Evolutionary conservation across 768 basidiomycete genomes (phyloP).

Genomic region (Amanita pseudoporphyria): DNA sequence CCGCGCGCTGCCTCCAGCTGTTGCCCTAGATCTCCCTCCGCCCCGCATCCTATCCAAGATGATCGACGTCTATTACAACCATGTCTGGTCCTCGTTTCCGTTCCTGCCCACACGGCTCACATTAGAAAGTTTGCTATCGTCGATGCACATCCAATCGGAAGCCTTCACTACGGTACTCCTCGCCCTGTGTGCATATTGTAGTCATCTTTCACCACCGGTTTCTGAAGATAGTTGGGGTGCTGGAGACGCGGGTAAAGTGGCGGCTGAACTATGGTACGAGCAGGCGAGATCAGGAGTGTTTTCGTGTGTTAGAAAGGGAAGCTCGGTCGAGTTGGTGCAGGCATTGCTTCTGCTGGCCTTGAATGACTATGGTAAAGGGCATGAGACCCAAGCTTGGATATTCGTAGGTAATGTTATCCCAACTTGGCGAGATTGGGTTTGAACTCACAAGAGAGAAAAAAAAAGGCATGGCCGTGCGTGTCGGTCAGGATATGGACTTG

Average conservation of each 20-base stretch:
- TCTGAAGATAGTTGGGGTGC: slow-evolving; percentile 1
- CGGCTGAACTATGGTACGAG: slow-evolving; percentile 21
- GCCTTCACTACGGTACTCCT: slow-evolving; percentile 14
- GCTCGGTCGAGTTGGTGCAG: slow-evolving; percentile 16
- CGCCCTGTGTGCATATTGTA: slow-evolving; percentile 21
- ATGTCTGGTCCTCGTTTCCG: slow-evolving; percentile 18
- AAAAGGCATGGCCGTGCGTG: slow-evolving; percentile 15
- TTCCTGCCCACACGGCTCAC: slow-evolving; percentile 13
- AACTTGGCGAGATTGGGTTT: background rate
- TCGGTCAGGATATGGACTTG: slow-evolving; percentile 16
- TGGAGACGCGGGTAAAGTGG: slow-evolving; percentile 14
- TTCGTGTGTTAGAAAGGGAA: slow-evolving; percentile 8
- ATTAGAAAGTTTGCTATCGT: slow-evolving; percentile 9
- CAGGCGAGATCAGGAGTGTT: slow-evolving; percentile 11
- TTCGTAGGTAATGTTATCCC: slow-evolving; percentile 12
- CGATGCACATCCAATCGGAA: slow-evolving; percentile 10
- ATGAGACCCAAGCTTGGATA: slow-evolving; percentile 20
- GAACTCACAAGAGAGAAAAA: background rate
- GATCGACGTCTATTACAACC: slow-evolving; percentile 16
- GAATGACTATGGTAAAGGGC: slow-evolving; percentile 19
- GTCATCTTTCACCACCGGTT: slow-evolving; percentile 13
- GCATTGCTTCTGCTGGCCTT: slow-evolving; percentile 18
- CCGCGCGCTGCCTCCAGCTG: slow-evolving; percentile 2
- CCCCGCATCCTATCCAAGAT: slow-evolving; percentile 16
- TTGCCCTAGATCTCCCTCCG: slow-evolving; percentile 17